phyloP scores from a whole-genome alignment of 352 stramenopile species.

The Pythium grandisporangium region DNA sequence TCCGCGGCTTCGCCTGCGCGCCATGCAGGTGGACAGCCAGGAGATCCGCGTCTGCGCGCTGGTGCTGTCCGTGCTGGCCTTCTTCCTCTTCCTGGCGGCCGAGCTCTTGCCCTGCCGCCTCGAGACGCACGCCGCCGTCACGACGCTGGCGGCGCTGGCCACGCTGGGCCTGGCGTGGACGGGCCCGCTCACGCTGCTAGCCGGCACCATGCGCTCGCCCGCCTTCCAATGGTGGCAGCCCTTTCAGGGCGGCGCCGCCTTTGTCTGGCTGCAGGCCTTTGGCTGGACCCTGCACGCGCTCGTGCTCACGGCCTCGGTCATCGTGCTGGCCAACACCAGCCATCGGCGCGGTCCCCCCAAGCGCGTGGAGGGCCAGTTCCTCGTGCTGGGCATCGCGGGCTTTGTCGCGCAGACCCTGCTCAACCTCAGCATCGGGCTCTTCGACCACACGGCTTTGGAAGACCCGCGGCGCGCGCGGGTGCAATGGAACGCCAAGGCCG shows the following conservation, averaged over 20 bases:
- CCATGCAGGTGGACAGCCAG: too few species aligned
- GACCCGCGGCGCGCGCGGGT: constrained; percentile 10
- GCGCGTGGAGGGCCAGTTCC: constrained; percentile 42
- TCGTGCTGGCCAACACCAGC: constrained; percentile 30
- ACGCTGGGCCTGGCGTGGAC: constrained; percentile 47
- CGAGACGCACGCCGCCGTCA: constrained; percentile 18
- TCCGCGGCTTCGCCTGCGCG: too few species aligned
- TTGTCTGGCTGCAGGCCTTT: constrained; percentile 58
- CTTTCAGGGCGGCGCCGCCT: constrained; percentile 41
- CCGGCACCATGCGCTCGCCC: constrained; percentile 25
- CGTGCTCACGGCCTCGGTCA: constrained; percentile 25
- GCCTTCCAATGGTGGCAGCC: constrained; percentile 53
- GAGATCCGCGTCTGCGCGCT: constrained; percentile 44
- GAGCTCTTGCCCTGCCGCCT: constrained; percentile 31
- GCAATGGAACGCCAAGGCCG: constrained; percentile 31
- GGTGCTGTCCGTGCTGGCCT: constrained; percentile 38
- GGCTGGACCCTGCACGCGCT: constrained; percentile 44
- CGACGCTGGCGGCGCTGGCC: constrained; percentile 35
- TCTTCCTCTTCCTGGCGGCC: constrained; percentile 51
- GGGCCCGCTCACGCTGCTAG: constrained; percentile 41
- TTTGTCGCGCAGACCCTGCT: constrained; percentile 49
- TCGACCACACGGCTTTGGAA: constrained; percentile 14
- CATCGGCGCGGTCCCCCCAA: too few species aligned
- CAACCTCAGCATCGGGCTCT: constrained; percentile 45
- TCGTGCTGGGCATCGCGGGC: constrained; percentile 34